phyloP scores from a whole-genome alignment of 176 grass and related monocot species.

The Sorghum bicolor region DNA sequence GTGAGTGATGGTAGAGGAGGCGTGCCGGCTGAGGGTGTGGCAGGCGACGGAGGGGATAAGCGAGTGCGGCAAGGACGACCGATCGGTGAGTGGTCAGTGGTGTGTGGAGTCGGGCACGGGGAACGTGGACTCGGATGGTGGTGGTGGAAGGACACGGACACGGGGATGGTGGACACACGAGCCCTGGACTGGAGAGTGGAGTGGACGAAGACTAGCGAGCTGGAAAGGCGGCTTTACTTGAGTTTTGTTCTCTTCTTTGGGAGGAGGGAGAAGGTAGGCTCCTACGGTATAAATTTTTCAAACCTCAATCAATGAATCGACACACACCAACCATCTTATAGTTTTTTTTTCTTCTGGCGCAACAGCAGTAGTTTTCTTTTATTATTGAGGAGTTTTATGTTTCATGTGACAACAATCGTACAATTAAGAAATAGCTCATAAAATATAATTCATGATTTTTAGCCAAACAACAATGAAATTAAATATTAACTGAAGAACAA shows the following conservation, averaged over 20 bases:
- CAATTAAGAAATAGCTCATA: too few relatives aligned
- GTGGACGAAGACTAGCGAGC: not conserved
- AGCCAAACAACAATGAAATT: not conserved
- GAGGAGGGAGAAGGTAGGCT: too few relatives aligned
- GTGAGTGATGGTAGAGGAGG: not conserved
- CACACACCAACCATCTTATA: too few relatives aligned
- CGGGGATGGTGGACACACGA: not conserved
- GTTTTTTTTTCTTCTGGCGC: too few relatives aligned
- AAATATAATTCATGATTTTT: not conserved
- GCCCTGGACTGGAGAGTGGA: not conserved
- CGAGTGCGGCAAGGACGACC: not conserved
- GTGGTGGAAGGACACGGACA: not conserved
- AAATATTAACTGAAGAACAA: not conserved
- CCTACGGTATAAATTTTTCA: too few relatives aligned
- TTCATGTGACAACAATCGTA: too few relatives aligned
- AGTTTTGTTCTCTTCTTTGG: not conserved
- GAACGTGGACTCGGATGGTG: conserved; percentile 16
- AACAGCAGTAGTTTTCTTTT: too few relatives aligned
- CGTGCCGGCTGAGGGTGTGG: not conserved
- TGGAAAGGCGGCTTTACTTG: not conserved
- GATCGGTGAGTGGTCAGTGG: not conserved
- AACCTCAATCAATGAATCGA: too few relatives aligned
- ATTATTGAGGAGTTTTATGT: too few relatives aligned
- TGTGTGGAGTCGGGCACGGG: conserved; percentile 33
- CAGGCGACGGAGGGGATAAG: not conserved